Conservation (phyloP, 257 asterid species). For the Solanum gracilifrons region DNA sequence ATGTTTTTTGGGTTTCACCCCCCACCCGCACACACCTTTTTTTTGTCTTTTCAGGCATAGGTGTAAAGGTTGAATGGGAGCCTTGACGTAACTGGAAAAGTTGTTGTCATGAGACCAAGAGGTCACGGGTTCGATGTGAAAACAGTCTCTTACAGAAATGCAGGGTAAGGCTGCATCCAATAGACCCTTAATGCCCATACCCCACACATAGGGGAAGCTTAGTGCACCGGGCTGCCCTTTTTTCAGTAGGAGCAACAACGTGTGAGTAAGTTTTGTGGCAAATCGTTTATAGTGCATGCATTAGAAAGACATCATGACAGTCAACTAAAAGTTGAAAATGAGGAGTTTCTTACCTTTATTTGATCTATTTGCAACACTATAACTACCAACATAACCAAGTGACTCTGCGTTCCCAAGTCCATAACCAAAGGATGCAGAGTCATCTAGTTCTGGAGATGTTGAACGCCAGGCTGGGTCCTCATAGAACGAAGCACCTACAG, state of each 20-base stretch:
- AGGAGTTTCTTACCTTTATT: slow-evolving; percentile 44
- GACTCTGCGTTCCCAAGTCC: slow-evolving; percentile 37
- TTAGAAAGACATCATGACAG: not conserved
- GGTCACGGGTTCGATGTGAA: no score
- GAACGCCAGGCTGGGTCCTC: slow-evolving; percentile 46
- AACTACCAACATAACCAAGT: slow-evolving; percentile 49
- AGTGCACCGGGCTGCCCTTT: not conserved
- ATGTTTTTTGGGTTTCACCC: no score
- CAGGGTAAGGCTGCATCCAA: not conserved
- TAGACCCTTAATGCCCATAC: not conserved
- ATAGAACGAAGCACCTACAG: slow-evolving; percentile 22
- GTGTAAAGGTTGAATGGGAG: no score
- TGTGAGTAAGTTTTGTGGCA: not conserved
- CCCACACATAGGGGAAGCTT: not conserved
- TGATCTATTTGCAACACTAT: slow-evolving; percentile 48
- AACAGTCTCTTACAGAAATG: no score
- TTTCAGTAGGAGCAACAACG: not conserved
- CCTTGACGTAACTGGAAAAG: no score
- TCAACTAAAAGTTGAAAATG: not conserved
- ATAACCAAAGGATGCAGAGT: slow-evolving; percentile 37
- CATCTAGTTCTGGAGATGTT: slow-evolving; percentile 41
- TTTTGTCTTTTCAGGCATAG: no score
- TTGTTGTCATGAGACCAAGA: no score
- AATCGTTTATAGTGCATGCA: not conserved
- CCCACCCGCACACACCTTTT: no score